Evolutionary conservation across 108 stramenopile species (phyloP).

Genomic region (Cyclostephanos invisitatus): DNA sequence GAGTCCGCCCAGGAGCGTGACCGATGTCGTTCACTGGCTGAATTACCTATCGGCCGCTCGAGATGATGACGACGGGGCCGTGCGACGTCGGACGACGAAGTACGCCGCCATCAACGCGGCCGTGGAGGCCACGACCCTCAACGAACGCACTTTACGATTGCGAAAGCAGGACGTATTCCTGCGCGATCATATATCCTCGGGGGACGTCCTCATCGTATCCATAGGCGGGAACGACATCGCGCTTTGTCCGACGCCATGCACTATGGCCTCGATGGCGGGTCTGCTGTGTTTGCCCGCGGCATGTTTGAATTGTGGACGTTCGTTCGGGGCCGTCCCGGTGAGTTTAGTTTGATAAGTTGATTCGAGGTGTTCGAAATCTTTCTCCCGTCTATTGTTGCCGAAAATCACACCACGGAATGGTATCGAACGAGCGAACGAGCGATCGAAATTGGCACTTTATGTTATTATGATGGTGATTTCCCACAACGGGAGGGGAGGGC

Average conservation of each 20-base stretch:
- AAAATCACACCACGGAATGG: not conserved
- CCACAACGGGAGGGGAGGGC: too few species aligned
- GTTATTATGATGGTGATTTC: too few species aligned
- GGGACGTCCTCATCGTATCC: conserved; percentile 66
- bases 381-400: not conserved
- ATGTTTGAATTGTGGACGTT: conserved; percentile 52
- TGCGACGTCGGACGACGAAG: not conserved
- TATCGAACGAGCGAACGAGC: too few species aligned
- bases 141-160: conserved; percentile 57
- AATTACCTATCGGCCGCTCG: conserved; percentile 42
- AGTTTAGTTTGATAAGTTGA: conserved; percentile 12
- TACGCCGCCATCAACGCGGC: conserved; percentile 78
- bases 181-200: conserved; percentile 66
- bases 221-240: conserved; percentile 92
- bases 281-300: conserved; percentile 58
- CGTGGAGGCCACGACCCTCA: conserved; percentile 81
- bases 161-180: conserved; percentile 79
- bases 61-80: conserved; percentile 19
- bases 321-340: conserved; percentile 48
- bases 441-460: too few species aligned
- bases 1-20: conserved; percentile 58
- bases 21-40: conserved; percentile 86
- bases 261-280: conserved; percentile 60
- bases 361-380: too few species aligned
- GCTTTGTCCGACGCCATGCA: conserved; percentile 72